Evolutionary conservation across 2,329 filamentous ascomycete genomes (phyloP), one percentile per base, ranked within the genome.

Genomic region (Paraconiothyrium sp.): DNA sequence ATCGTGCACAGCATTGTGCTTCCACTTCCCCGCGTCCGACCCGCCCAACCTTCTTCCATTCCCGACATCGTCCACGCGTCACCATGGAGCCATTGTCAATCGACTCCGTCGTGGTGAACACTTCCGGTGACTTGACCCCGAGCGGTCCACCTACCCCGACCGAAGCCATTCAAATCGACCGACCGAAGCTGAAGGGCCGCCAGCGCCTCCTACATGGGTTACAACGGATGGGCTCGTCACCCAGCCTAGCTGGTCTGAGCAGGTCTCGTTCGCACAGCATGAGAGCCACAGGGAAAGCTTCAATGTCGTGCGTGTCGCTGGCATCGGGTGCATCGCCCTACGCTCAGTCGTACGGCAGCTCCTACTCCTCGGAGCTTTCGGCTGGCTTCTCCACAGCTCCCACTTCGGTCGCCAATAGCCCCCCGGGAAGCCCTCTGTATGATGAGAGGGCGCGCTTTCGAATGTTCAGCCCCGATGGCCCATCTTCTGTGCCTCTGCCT

Each of bases 151-250:
- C 65, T 9, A 59, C 66, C 3, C 67, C 72, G 46, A 70, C 58
- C 37, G 74, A 77, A 32, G 67, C 74, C 34, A 73, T 74, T 10
- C 68, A 67, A 11, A 73, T 74, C 55, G 70, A 74, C 34, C 67
- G 62, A 55, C 83, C 82, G 30, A 92, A 90, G 78, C 82, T 86
- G 59, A 93, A 89, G 76, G 86, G 88, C 57, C 87, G 91, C 50
- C 88, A 89, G 70, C 88, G 89, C 61, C 79, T 97, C 37, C 82
- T 96, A 20, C 88, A 89, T 65, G 88, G 89, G 35, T 84, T 97
- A 52, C 90, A 94, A 64, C 89, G 92, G 60, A 94, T 96, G 72
- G 90, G 92, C 11, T 97, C 93, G 0, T 92, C 90, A 7, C 89
- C 91, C 0, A 92, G 91, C 16, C 81, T 97, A 54, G 83, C 86